Evolutionary conservation across 495 filamentous ascomycete genomes (phyloP), one percentile per base, ranked within the genome.

Genomic region (Penicillium ochrochloron): DNA sequence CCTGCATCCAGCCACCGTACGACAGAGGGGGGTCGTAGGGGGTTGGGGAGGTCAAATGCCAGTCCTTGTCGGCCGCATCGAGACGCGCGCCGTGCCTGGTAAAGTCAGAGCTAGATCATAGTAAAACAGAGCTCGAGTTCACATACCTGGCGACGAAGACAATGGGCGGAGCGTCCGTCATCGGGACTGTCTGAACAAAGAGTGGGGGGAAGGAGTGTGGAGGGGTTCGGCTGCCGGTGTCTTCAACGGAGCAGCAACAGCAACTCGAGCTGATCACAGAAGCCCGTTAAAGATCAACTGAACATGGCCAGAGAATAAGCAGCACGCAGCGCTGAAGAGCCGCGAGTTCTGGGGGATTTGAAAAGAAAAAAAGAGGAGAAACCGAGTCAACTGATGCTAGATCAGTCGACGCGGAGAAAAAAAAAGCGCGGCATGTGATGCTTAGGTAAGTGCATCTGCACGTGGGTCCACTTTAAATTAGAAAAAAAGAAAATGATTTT

Each of bases 21-120:
- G 94, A 97, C 52, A 99, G 84, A 46, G 96, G 95, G 48, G 95
- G 91, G 64, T 99, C 94, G 80, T 98, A 98, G 6, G 95, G 96
- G 4, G 91, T 94, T 4, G 93, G 89, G 5, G 96, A 96, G n/a
- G 91, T 89, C 14, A 97, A 83, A 77, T 97, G 93, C 95, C 95
- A 99, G 75, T 92, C 84, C 71, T 92, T 91, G 80, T 98, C 93
- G 63, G 93, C 92, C 50, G 92, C 91, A 74, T 99, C 95, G 35
- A 99, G 88, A 41, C 95, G 89, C 46, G 92, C 89, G 65, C 95
- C 95, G 75, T 99, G 95, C 74, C 93, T 97, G 66, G 9, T 11
- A 4, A 59, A 23, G 55, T 61, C 29, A 63, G 64, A 19, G 25
- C 19, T 46, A 27, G 58, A 25, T 9, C 54, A 29, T 2, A 15